phyloP scores from a whole-genome alignment of 2,329 filamentous ascomycete species.

The Ophiostoma himal-ulmi region DNA sequence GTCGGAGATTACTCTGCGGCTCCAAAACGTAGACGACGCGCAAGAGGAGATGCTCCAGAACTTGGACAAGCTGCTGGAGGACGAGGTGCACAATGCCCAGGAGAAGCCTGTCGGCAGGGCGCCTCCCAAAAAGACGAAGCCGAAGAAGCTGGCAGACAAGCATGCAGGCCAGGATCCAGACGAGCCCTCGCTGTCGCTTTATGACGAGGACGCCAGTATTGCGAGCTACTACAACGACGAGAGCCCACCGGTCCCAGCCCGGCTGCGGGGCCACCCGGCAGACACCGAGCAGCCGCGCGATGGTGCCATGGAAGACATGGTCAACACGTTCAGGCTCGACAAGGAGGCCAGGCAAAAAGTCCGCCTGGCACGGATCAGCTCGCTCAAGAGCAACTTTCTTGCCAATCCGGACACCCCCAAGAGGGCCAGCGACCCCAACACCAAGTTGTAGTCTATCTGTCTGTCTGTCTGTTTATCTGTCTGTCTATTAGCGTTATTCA shows the following conservation, averaged over 20 bases:
- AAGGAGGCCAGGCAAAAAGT: not conserved
- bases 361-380: not conserved
- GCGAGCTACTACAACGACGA: not conserved
- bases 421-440: not conserved
- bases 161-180: not conserved
- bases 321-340: not conserved
- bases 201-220: not conserved
- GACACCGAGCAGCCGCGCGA: not conserved
- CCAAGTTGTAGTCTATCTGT: not conserved
- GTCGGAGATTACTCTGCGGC: constrained; percentile 8
- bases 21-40: not conserved
- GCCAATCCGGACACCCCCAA: not conserved
- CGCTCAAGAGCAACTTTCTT: not conserved
- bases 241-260: not conserved
- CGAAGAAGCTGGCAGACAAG: not conserved
- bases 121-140: not conserved
- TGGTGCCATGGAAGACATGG: not conserved
- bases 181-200: not conserved
- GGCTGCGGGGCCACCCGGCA: not conserved
- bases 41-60: not conserved
- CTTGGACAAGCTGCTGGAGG: not conserved
- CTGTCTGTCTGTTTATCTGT: not conserved
- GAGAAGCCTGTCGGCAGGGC: not conserved
- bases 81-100: not conserved
- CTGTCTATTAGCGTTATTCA: not conserved